Conservation (phyloP, 2,329 filamentous ascomycete genomes). For the Coleophoma eucalyptorum region DNA sequence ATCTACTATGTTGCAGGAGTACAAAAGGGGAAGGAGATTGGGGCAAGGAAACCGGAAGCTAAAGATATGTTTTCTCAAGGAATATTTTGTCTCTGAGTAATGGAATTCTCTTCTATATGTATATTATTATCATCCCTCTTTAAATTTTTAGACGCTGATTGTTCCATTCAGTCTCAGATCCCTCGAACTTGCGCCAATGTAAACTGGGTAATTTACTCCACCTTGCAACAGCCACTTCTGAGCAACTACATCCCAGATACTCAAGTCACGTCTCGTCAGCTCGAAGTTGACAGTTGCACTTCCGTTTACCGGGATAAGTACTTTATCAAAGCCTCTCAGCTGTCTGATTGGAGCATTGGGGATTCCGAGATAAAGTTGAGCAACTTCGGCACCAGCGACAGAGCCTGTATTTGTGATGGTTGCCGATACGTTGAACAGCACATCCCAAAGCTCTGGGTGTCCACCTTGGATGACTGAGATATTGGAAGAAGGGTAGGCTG, state of each 20-base stretch:
- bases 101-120: too few relatives aligned
- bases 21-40: too few relatives aligned
- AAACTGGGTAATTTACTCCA: constrained; percentile 13
- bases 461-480: constrained; percentile 51
- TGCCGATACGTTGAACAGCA: constrained; percentile 42
- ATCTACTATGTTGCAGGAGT: too few relatives aligned
- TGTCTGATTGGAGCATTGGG: constrained; percentile 46
- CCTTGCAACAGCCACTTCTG: constrained; percentile 51
- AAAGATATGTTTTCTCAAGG: too few relatives aligned
- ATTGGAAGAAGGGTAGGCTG: constrained; percentile 36
- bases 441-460: constrained; percentile 50
- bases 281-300: constrained; percentile 42
- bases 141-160: background rate
- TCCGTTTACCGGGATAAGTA: constrained; percentile 42
- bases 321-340: constrained; percentile 61
- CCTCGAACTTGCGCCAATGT: constrained; percentile 6
- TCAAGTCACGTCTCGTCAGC: constrained; percentile 57
- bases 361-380: constrained; percentile 21
- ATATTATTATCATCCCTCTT: too few relatives aligned
- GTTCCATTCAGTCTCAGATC: constrained; percentile 5
- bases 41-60: too few relatives aligned
- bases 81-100: too few relatives aligned
- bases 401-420: constrained; percentile 44
- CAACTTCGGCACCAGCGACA: constrained; percentile 21
- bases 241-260: constrained; percentile 56